phyloP scores from a whole-genome alignment of 768 basidiomycete species.

The Chlorophyllum brunneum region DNA sequence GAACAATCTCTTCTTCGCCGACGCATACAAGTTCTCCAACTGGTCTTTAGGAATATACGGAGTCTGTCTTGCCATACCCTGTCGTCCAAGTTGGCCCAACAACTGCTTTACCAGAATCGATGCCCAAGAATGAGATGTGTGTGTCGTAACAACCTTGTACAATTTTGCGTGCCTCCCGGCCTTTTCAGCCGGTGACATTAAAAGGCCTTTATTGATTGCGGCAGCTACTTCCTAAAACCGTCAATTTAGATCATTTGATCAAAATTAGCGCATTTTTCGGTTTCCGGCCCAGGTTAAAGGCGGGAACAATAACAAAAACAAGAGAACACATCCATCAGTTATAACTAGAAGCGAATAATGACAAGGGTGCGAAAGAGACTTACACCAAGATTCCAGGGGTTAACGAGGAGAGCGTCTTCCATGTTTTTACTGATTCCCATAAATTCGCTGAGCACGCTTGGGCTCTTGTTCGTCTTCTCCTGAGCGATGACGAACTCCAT shows the following conservation, averaged over 20 bases:
- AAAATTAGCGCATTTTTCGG: too few relatives aligned
- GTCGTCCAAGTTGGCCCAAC: slow-evolving; percentile 72
- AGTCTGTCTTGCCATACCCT: slow-evolving; percentile 78
- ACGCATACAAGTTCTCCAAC: slow-evolving; percentile 57
- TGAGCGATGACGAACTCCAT: slow-evolving; percentile 99
- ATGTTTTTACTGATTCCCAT: slow-evolving; percentile 96
- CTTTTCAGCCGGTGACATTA: slow-evolving; percentile 80
- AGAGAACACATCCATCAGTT: too few relatives aligned
- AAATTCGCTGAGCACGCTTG: slow-evolving; percentile 92
- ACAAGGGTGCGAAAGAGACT: slow-evolving; percentile 26
- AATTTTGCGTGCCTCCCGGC: slow-evolving; percentile 66
- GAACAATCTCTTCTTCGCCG: slow-evolving; percentile 79
- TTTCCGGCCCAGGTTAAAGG: too few relatives aligned
- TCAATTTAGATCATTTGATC: too few relatives aligned
- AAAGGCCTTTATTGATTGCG: slow-evolving; percentile 84
- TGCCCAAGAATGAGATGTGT: slow-evolving; percentile 96
- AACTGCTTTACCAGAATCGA: slow-evolving; percentile 86
- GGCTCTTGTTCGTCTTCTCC: slow-evolving; percentile 74
- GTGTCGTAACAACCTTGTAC: slow-evolving; percentile 83
- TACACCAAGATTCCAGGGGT: slow-evolving; percentile 94
- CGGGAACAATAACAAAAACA: too few relatives aligned
- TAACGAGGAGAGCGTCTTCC: slow-evolving; percentile 84
- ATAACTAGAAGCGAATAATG: too few relatives aligned
- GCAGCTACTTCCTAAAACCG: slow-evolving; percentile 69
- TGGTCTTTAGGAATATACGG: slow-evolving; percentile 71